Evolutionary conservation across 1,284 basidiomycete species (phyloP), one percentile per base, ranked within the genome.

Genomic region (Marasmius sp.): DNA sequence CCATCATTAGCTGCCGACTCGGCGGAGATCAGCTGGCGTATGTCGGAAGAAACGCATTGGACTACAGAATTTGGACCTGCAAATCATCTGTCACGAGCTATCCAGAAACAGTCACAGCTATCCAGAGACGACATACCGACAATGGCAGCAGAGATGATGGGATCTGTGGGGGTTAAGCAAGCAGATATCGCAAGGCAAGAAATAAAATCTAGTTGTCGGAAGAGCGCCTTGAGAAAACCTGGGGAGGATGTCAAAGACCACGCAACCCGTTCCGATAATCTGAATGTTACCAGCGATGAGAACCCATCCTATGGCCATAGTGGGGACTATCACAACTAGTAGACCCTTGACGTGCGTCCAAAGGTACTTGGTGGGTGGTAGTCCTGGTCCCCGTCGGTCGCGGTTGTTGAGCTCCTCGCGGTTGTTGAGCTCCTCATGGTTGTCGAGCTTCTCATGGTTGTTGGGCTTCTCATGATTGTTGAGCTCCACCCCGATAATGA

Each of bases 121-220:
- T 18, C 37, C 47, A 7, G 11, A 14, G 11, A 20, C 6, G 33
- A 67, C 74, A 48, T 58, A 78, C 88, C 82, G 8, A 91, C 80
- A 41, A 87, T 86, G 2, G 84, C 80, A 14, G 85, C 85, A 66
- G 84, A 86, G 48, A 90, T 88, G 59, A 92, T 89, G 0, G 96
- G 96, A 76, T 98, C 96, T 2, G 95, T 98, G 0, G 96, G 96
- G 0, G 95, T 97, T 33, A 97, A 82, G 66, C 92, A 95, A 0
- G 96, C 93, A 1, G 95, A 91, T 59, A 98, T 88, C 47, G 89
- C 91, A 11, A 97, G 83, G n/a, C 87, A 85, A 0, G 92, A 91
- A 11, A 93, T 78, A 70, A 86, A 91, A 59, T 81, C 80, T 53
- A 95, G 77, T 0, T 75, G 75, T 0, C 92, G 91, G 65, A 96